Evolutionary conservation across 2,329 filamentous ascomycete species (phyloP), one percentile per base, ranked within the genome.

Genomic region (Fusarium sp.): DNA sequence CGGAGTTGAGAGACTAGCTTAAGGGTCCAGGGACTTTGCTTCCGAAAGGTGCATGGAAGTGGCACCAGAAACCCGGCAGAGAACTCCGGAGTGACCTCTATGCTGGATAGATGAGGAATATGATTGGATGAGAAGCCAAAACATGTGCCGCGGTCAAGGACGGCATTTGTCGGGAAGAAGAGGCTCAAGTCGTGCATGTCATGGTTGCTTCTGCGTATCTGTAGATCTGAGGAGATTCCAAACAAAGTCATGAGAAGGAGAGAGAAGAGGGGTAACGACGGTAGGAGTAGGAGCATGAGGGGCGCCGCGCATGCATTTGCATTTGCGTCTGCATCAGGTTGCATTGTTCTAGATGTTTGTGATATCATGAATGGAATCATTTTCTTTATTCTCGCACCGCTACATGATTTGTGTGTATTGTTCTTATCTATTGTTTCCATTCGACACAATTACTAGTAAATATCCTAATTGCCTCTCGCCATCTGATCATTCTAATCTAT

Each of bases 151-250:
- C 40, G 26, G 63, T 54, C 18, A 55, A 42, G 37, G 33, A 46
- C 67, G 67, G 67, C 67, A 70, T 64, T 64, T 70, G 50, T 70
- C 67, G 67, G 67, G 67, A 67, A 70, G 67, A 67, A 31, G 57
- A 70, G 67, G 67, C 49, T 64, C 56, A 63, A 69, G 45, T 20
- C 51, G 45, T 38, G 20, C 34, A 37, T 38, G 36, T 33, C 38
- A 33, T 23, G n/a, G 20, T 44, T 44, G 15, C 16, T 28, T 15
- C n/a, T 9, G 38, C 20, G 15, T 30, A 20, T 9, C 13, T 12
- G 26, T 15, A 20, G 37, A n/a, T 42, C 41, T 36, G 45, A 52
- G 57, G 64, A 63, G 64, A 58, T 67, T 63, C 64, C 63, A 63
- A 63, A 54, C 30, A 41, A 36, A 42, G 60, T 30, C 30, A 30